These are phyloP conservation scores for Talaromyces sp. DNA, from an alignment of 2,329 filamentous ascomycete genomes.

Conservation along the genomic window DNA sequence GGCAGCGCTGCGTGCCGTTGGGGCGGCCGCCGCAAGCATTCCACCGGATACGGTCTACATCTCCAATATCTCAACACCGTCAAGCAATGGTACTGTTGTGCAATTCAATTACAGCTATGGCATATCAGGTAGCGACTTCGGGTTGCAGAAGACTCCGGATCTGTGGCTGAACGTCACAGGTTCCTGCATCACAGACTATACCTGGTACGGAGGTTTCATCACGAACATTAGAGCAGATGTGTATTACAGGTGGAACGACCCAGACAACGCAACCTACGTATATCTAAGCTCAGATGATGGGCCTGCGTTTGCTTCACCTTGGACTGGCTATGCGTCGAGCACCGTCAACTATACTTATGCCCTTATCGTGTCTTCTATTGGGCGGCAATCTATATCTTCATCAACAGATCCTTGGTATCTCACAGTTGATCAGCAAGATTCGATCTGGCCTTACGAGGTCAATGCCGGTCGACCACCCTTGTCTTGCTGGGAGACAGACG, in stretches of 20 bases:
- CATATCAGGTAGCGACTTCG: slow-evolving; percentile 9
- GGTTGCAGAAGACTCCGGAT: slow-evolving; percentile 7
- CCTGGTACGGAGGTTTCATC: neutral
- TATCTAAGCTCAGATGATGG: neutral
- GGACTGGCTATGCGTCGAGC: neutral
- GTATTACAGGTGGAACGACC: neutral
- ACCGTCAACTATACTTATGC: neutral
- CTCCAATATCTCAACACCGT: neutral
- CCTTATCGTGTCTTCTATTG: neutral
- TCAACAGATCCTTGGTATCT: slow-evolving; percentile 7
- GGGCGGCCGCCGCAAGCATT: neutral
- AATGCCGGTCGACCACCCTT: neutral
- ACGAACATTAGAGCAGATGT: neutral
- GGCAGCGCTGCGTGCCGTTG: slow-evolving; percentile 12
- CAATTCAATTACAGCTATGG: slow-evolving; percentile 6
- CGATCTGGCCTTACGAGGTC: neutral
- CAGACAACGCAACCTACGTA: neutral
- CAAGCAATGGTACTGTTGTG: neutral
- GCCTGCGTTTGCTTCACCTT: neutral
- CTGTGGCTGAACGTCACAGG: slow-evolving; percentile 9
- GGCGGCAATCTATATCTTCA: neutral
- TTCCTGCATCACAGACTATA: slow-evolving; percentile 10
- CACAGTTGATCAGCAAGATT: neutral
- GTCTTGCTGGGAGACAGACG: slow-evolving; percentile 5
- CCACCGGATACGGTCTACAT: slow-evolving; percentile 1